These are phyloP conservation scores for Strigomonas oncopelti DNA, from an alignment of 208 protist species.

Conservation along the genomic window DNA sequence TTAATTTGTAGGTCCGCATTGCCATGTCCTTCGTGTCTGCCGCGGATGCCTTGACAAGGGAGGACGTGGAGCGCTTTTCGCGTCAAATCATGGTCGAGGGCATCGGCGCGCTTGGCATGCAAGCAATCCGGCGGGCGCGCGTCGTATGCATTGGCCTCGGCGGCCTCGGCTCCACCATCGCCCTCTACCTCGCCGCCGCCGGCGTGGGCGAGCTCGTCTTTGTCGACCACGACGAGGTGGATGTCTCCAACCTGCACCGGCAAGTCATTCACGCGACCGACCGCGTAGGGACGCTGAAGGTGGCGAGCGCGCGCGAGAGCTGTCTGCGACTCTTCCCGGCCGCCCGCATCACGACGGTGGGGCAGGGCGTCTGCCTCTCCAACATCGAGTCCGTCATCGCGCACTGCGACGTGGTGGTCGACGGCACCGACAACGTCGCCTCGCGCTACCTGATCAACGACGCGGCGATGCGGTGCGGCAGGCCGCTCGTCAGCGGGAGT, in stretches of 20 bases:
- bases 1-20: too few species aligned
- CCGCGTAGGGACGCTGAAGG: constrained; percentile 70
- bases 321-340: constrained; percentile 70
- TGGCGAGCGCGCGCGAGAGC: constrained; percentile 62
- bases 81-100: constrained; percentile 87
- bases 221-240: constrained; percentile 92
- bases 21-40: constrained; percentile 21
- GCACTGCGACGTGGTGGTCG: constrained; percentile 87
- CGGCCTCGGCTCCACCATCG: constrained; percentile 91
- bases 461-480: constrained; percentile 78
- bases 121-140: constrained; percentile 37
- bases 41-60: constrained; percentile 37
- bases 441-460: constrained; percentile 94
- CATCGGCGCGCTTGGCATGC: constrained; percentile 76
- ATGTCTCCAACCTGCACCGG: constrained; percentile 91
- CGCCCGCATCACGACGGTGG: constrained; percentile 33
- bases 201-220: constrained; percentile 89
- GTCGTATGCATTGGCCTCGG: constrained; percentile 92
- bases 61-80: constrained; percentile 83
- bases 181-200: constrained; percentile 90
- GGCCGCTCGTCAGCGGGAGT: constrained; percentile 91
- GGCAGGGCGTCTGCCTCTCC: constrained; percentile 31
- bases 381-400: constrained; percentile 79
- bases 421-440: constrained; percentile 91
- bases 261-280: constrained; percentile 90